Conservation (phyloP, 306 rosid genomes). For the Medicago arabica region DNA sequence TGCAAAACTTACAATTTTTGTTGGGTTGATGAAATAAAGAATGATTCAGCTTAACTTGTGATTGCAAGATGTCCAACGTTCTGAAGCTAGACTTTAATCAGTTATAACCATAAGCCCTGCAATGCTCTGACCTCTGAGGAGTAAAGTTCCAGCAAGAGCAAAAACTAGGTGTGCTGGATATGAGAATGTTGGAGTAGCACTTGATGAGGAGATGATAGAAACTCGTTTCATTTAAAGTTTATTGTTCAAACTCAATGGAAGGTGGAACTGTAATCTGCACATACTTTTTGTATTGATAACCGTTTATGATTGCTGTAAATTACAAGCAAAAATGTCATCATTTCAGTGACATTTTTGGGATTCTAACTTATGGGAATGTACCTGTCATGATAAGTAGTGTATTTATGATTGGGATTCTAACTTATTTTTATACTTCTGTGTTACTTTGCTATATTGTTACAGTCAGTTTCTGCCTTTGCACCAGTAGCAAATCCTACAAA, state of each 20-base stretch:
- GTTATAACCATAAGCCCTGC: too few relatives aligned
- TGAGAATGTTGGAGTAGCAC: slow-evolving; percentile 18
- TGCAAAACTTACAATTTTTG: not conserved
- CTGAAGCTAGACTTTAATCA: not conserved
- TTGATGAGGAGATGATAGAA: not conserved
- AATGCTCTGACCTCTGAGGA: not conserved
- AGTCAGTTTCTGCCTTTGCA: slow-evolving; percentile 93
- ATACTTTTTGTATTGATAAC: not conserved
- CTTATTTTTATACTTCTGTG: slow-evolving; percentile 4
- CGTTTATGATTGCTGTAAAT: not conserved
- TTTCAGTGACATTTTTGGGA: not conserved
- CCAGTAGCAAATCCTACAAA: slow-evolving; percentile 82
- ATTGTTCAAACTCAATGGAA: too few relatives aligned
- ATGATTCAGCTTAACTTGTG: not conserved
- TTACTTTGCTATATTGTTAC: slow-evolving; percentile 40
- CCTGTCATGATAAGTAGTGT: slow-evolving; percentile 18
- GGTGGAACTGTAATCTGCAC: not conserved
- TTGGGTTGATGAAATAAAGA: not conserved
- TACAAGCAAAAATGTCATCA: slow-evolving; percentile 29
- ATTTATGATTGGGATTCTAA: slow-evolving; percentile 24
- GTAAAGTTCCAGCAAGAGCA: not conserved
- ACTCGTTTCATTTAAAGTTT: too few relatives aligned
- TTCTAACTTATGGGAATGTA: not conserved
- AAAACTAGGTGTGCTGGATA: not conserved
- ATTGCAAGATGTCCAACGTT: slow-evolving; percentile 10